These are phyloP conservation scores for Paecilomyces fulvus DNA, from an alignment of 2,329 filamentous ascomycete species.

Conservation along the genomic window DNA sequence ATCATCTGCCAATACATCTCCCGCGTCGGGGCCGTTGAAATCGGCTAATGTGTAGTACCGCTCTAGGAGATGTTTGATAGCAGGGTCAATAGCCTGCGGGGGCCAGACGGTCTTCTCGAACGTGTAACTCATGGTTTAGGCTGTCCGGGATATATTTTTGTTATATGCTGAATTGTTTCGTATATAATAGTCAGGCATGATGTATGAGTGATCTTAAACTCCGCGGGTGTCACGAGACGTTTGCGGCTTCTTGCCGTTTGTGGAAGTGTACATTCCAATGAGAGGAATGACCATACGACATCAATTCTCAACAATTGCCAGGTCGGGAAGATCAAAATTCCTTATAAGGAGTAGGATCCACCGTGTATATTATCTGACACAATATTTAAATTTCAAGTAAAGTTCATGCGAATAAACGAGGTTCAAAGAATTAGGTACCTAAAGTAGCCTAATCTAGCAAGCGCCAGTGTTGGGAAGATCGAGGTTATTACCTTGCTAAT, in stretches of 20 bases:
- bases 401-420: no score
- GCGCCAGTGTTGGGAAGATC: no score
- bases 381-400: no score
- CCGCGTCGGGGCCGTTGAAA: background rate
- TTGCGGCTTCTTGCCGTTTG: background rate
- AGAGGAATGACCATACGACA: background rate
- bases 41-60: background rate
- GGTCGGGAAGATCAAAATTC: no score
- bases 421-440: no score
- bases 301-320: no score
- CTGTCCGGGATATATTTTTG: background rate
- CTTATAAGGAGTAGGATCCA: no score
- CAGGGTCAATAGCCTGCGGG: background rate
- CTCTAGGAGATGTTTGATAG: background rate
- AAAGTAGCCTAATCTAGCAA: no score
- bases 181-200: background rate
- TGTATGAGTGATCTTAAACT: background rate
- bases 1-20: background rate
- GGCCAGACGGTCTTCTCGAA: background rate
- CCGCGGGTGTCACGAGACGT: background rate
- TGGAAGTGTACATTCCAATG: background rate
- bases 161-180: background rate
- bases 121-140: background rate
- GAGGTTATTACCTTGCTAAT: no score
- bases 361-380: no score